phyloP scores from a whole-genome alignment of 495 filamentous ascomycete species.

The Neurospora sp. region DNA sequence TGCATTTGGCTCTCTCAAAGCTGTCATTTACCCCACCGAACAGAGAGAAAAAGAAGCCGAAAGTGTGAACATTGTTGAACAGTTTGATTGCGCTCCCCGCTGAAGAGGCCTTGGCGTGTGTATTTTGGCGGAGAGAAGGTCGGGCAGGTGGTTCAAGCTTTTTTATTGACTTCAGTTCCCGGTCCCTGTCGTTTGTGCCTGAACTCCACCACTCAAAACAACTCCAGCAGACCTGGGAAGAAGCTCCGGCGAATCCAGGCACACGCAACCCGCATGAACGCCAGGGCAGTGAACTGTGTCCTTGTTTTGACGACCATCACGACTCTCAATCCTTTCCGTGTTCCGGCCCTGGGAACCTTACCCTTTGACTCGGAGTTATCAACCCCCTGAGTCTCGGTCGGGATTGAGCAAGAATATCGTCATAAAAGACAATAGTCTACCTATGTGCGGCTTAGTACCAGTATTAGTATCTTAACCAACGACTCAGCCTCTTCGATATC shows the following conservation, averaged over 20 bases:
- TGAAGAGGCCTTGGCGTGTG: neutral
- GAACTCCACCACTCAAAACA: neutral
- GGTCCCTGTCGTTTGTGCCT: neutral
- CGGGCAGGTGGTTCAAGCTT: neutral
- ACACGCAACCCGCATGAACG: neutral
- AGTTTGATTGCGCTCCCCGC: neutral
- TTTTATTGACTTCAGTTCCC: neutral
- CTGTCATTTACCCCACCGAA: neutral
- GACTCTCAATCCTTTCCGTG: neutral
- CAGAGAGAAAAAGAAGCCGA: neutral
- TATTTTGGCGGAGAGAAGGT: neutral
- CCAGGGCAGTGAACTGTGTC: neutral
- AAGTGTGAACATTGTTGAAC: neutral
- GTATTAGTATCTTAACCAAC: no score
- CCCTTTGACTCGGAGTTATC: neutral
- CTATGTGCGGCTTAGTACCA: neutral
- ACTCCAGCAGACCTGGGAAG: neutral
- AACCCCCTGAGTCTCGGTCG: neutral
- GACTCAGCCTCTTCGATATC: neutral
- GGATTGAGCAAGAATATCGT: neutral
- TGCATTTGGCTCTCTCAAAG: neutral
- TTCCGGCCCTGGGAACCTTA: neutral
- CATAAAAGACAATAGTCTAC: neutral
- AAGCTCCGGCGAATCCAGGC: neutral
- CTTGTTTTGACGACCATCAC: neutral